These are phyloP conservation scores for Tylopilus intermedius DNA, from an alignment of 768 basidiomycete species.

Conservation along the genomic window DNA sequence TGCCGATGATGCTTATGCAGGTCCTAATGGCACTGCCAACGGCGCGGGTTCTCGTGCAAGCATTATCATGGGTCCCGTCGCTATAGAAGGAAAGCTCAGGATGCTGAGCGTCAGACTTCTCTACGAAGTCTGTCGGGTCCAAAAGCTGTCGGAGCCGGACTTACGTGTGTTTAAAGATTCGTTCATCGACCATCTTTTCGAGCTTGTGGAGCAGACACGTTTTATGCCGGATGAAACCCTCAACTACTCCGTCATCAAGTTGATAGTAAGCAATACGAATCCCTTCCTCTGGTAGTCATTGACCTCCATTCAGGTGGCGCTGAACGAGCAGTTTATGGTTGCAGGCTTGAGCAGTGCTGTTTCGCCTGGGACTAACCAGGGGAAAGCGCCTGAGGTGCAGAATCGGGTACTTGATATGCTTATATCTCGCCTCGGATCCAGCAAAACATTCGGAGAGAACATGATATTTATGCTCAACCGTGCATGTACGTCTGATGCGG, in stretches of 20 bases:
- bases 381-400: conserved; percentile 38
- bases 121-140: conserved; percentile 91
- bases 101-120: conserved; percentile 67
- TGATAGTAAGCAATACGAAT: conserved; percentile 58
- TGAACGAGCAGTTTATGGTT: conserved; percentile 99
- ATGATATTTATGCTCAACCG: conserved; percentile 99
- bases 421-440: conserved; percentile 77
- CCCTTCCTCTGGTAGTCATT: conserved; percentile 2
- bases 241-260: conserved; percentile 93
- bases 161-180: conserved; percentile 76
- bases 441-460: conserved; percentile 95
- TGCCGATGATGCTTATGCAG: conserved; percentile 55
- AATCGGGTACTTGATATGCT: conserved; percentile 84
- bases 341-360: conserved; percentile 46
- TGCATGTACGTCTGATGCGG: conserved; percentile 57
- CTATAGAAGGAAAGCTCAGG: conserved; percentile 81
- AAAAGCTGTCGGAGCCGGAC: conserved; percentile 73
- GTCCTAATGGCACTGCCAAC: conserved; percentile 30
- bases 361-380: conserved; percentile 21
- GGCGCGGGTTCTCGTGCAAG: conserved; percentile 33
- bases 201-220: conserved; percentile 89
- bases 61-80: conserved; percentile 43
- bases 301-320: conserved; percentile 57
- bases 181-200: conserved; percentile 87
- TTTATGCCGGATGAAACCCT: conserved; percentile 85